Evolutionary conservation across 768 basidiomycete species (phyloP).

Genomic region (Scleroderma bovista): DNA sequence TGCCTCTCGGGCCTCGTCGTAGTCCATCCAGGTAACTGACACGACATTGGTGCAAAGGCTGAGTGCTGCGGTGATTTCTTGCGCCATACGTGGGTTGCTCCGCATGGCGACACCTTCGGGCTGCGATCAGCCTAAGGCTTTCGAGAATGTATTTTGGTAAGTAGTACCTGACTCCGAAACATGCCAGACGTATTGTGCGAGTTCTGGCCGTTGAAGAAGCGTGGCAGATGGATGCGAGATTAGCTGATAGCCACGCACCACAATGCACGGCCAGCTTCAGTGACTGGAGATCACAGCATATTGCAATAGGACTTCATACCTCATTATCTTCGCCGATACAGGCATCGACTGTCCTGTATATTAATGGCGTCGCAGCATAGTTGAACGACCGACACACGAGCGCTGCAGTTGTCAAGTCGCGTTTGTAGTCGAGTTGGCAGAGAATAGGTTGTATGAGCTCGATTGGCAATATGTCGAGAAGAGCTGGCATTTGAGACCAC

Average conservation of each 20-base stretch:
- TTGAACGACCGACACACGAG: conserved; percentile 54
- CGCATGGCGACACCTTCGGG: conserved; percentile 23
- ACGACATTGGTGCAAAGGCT: conserved; percentile 52
- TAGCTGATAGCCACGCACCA: conserved; percentile 1
- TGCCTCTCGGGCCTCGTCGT: conserved; percentile 32
- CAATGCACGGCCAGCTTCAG: neutral
- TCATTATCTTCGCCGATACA: neutral
- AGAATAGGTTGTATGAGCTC: conserved; percentile 43
- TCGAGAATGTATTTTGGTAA: neutral
- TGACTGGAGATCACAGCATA: neutral
- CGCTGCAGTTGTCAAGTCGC: conserved; percentile 50
- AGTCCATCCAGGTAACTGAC: conserved; percentile 62
- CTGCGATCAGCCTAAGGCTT: conserved; percentile 38
- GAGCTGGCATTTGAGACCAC: neutral
- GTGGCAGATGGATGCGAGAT: conserved; percentile 54
- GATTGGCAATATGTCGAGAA: conserved; percentile 16
- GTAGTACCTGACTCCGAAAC: conserved; percentile 61
- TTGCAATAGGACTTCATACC: conserved; percentile 1
- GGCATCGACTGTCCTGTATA: conserved; percentile 48
- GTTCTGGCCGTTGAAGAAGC: conserved; percentile 50
- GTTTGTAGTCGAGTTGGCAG: conserved; percentile 42
- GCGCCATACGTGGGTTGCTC: conserved; percentile 40
- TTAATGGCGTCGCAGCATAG: conserved; percentile 48
- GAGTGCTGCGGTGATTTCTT: conserved; percentile 45
- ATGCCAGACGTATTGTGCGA: conserved; percentile 56